A percentile compares a stretch with the other conserved stretches of the same genome.
Conservation (phyloP, 495 filamentous ascomycete species). For the Thermothielavioides terrestris region DNA sequence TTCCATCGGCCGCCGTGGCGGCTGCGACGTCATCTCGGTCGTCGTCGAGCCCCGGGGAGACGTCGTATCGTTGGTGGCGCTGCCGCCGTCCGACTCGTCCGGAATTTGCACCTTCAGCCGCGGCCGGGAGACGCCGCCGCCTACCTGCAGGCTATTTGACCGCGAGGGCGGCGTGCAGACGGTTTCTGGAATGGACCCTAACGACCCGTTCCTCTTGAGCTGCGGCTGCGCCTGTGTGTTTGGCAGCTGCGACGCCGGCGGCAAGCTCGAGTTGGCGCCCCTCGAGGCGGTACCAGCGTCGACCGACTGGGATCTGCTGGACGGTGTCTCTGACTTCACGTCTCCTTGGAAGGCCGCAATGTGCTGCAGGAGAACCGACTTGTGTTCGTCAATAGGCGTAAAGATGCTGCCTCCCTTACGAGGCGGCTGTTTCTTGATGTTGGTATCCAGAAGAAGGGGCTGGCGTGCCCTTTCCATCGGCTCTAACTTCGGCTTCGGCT, state of each 20-base stretch:
- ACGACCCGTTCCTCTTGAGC: slow-evolving; percentile 42
- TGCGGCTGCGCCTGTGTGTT: slow-evolving; percentile 33
- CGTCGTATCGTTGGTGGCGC: slow-evolving; percentile 62
- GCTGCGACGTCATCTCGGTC: slow-evolving; percentile 37
- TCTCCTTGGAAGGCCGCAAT: slow-evolving; percentile 52
- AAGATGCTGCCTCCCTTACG: slow-evolving; percentile 86
- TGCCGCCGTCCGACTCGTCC: slow-evolving; percentile 77
- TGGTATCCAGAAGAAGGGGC: slow-evolving; percentile 37
- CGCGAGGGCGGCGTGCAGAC: slow-evolving; percentile 61
- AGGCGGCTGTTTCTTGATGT: slow-evolving; percentile 63
- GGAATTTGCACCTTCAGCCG: slow-evolving; percentile 91
- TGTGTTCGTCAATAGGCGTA: slow-evolving; percentile 88
- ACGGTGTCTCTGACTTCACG: slow-evolving; percentile 35
- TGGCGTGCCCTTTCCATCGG: slow-evolving; percentile 25
- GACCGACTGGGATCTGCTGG: slow-evolving; percentile 52
- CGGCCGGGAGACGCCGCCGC: slow-evolving; percentile 56
- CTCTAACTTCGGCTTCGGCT: slow-evolving; percentile 39
- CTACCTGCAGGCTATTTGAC: slow-evolving; percentile 56
- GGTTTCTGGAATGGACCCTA: slow-evolving; percentile 48
- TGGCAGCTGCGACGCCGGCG: slow-evolving; percentile 41
- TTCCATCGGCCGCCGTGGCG: slow-evolving; percentile 39
- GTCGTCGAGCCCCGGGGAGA: slow-evolving; percentile 63
- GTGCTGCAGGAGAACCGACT: slow-evolving; percentile 80
- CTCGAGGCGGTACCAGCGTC: slow-evolving; percentile 50
- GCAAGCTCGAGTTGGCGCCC: slow-evolving; percentile 36